Percentiles rank a stretch among this genome's conserved stretches.
These are phyloP conservation scores for Pestalotiopsis sp. DNA, from an alignment of 2,329 filamentous ascomycete genomes.

Conservation along the genomic window DNA sequence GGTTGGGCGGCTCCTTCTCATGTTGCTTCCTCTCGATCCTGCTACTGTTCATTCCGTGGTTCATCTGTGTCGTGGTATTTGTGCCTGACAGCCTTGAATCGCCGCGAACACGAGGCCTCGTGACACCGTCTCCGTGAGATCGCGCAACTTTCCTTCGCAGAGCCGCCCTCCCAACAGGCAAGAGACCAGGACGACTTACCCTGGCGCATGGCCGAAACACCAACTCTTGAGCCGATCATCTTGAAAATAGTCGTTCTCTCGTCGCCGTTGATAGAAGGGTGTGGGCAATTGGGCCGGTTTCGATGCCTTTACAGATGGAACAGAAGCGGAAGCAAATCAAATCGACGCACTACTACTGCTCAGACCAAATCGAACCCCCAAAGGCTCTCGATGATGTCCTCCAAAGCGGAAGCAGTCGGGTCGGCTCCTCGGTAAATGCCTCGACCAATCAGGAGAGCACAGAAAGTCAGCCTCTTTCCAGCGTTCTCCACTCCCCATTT, in stretches of 20 bases:
- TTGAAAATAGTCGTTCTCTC: conserved; percentile 19
- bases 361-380: not conserved
- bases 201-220: conserved; percentile 61
- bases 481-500: not conserved
- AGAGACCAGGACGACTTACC: conserved; percentile 40
- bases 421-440: conserved; percentile 14
- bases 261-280: not conserved
- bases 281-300: not conserved
- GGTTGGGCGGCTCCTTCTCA: not conserved
- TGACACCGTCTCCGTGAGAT: not conserved
- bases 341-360: not conserved
- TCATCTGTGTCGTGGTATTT: not conserved
- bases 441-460: conserved; percentile 5
- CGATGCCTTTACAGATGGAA: not conserved
- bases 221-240: conserved; percentile 62
- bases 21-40: not conserved
- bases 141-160: not conserved
- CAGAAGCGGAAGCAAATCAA: not conserved
- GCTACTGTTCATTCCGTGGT: not conserved
- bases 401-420: conserved; percentile 9
- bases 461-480: conserved; percentile 12
- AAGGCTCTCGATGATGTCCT: conserved; percentile 8
- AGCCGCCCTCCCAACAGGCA: not conserved
- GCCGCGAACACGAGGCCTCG: not conserved
- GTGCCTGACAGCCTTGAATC: not conserved